A percentile compares a stretch with the other conserved stretches of the same genome.
Evolutionary conservation across 345 rosid genomes (phyloP).

Genomic region (Gynandropsis gynandra): DNA sequence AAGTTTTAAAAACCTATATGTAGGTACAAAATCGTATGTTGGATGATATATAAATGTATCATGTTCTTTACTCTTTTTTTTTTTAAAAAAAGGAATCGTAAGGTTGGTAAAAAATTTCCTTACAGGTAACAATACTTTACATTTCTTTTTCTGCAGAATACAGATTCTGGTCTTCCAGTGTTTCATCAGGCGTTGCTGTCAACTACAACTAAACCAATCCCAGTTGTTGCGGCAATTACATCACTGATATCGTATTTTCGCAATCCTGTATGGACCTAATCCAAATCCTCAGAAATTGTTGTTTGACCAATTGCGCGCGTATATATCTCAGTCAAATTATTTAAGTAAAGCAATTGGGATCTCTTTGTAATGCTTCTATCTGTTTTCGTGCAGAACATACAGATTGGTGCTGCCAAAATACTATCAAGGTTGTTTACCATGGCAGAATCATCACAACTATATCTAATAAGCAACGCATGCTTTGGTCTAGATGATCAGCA

Average conservation of each 20-base stretch:
- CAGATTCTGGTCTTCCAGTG: conserved; percentile 41
- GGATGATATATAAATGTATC: no score
- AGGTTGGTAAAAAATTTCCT: conserved; percentile 13
- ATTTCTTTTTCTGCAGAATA: conserved; percentile 46
- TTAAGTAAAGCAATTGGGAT: no score
- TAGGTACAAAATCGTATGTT: not conserved
- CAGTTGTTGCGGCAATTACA: conserved; percentile 64
- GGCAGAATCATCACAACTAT: conserved; percentile 48
- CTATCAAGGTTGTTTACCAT: conserved; percentile 48
- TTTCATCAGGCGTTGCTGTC: conserved; percentile 79
- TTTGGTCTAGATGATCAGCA: conserved; percentile 67
- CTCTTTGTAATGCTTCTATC: not conserved
- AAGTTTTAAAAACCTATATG: conserved; percentile 2
- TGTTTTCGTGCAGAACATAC: conserved; percentile 47
- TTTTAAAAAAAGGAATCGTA: conserved; percentile 9
- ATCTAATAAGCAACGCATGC: conserved; percentile 39
- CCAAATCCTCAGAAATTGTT: conserved; percentile 10
- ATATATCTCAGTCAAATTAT: conserved; percentile 7
- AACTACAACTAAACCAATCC: conserved; percentile 54
- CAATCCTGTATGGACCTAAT: conserved; percentile 48
- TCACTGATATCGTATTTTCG: conserved; percentile 69
- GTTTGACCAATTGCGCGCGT: conserved; percentile 8
- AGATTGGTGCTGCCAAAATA: conserved; percentile 56
- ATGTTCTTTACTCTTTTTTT: not conserved
- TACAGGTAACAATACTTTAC: conserved; percentile 16